These are phyloP conservation scores for Fusarium sp. DNA, from an alignment of 2,329 filamentous ascomycete species.

Conservation along the genomic window DNA sequence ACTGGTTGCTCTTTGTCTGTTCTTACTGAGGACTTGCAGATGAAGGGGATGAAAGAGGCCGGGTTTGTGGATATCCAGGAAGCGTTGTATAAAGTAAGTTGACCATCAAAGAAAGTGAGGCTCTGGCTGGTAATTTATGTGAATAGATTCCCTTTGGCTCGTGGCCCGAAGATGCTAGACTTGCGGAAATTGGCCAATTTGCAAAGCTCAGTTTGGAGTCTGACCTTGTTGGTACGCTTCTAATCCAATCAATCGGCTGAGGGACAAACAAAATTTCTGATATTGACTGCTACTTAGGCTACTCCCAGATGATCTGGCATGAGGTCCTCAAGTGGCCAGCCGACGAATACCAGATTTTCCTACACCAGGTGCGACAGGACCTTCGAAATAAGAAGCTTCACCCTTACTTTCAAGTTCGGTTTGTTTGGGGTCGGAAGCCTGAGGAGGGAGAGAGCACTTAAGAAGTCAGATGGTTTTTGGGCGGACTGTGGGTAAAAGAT, in stretches of 20 bases:
- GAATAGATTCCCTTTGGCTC: slow-evolving; percentile 15
- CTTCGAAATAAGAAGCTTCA: slow-evolving; percentile 21
- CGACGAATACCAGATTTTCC: slow-evolving; percentile 18
- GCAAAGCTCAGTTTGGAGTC: slow-evolving; percentile 24
- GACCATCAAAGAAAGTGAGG: accelerated
- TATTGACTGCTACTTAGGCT: neutral
- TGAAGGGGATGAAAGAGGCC: slow-evolving; percentile 19
- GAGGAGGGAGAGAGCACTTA: neutral
- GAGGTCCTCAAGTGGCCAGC: slow-evolving; percentile 24
- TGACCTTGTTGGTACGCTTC: slow-evolving; percentile 20
- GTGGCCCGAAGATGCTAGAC: slow-evolving; percentile 15
- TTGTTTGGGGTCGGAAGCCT: slow-evolving; percentile 21
- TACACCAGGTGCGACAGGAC: slow-evolving; percentile 22
- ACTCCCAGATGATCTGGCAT: slow-evolving; percentile 27
- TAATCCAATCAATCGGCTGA: accelerated
- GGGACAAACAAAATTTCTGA: accelerated
- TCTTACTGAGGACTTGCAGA: slow-evolving; percentile 11
- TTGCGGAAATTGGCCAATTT: slow-evolving; percentile 23
- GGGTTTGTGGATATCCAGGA: slow-evolving; percentile 23
- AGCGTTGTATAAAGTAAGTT: slow-evolving; percentile 11
- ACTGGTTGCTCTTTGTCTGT: slow-evolving; percentile 12
- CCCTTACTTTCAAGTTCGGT: slow-evolving; percentile 21
- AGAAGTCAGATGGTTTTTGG: neutral
- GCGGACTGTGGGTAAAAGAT: neutral
- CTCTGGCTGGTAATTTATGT: accelerated